Conservation (phyloP, 1,284 basidiomycete species). For the Cryptococcus maquisensis region DNA sequence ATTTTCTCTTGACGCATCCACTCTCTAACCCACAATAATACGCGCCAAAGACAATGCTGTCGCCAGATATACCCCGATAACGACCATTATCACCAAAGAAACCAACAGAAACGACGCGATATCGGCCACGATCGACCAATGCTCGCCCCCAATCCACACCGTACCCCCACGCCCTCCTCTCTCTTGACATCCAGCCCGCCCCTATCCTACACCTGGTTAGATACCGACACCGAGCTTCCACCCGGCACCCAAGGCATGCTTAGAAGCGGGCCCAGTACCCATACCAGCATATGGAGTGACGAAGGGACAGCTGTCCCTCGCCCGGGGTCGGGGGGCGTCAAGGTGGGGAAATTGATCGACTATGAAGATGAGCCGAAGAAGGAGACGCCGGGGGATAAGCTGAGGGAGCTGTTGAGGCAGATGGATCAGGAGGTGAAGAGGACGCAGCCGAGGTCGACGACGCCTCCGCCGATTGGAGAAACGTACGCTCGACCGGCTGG, state of each 20-base stretch:
- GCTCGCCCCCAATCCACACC: slow-evolving; percentile 1
- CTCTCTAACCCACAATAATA: too few relatives aligned
- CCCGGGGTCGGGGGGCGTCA: neutral
- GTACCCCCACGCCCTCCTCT: neutral
- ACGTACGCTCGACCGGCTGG: too few relatives aligned
- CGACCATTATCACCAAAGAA: too few relatives aligned
- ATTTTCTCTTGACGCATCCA: too few relatives aligned
- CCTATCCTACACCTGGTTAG: slow-evolving; percentile 5
- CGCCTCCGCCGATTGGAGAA: too few relatives aligned
- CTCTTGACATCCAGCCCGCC: slow-evolving; percentile 1
- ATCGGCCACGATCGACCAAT: neutral
- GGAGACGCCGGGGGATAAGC: slow-evolving; percentile 17
- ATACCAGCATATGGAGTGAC: slow-evolving; percentile 13
- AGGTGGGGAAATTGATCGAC: slow-evolving; percentile 22
- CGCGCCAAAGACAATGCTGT: too few relatives aligned
- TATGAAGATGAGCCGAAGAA: slow-evolving; percentile 5
- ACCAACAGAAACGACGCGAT: too few relatives aligned
- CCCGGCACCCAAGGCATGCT: neutral
- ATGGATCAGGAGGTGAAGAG: slow-evolving; percentile 25
- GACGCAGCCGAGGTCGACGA: neutral
- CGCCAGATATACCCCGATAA: too few relatives aligned
- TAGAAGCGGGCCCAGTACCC: slow-evolving; percentile 4
- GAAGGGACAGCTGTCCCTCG: slow-evolving; percentile 4
- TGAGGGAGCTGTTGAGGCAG: slow-evolving; percentile 20
- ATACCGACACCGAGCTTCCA: slow-evolving; percentile 7